Evolutionary conservation across 2,329 filamentous ascomycete species (phyloP).

Genomic region (Apiospora koreana): DNA sequence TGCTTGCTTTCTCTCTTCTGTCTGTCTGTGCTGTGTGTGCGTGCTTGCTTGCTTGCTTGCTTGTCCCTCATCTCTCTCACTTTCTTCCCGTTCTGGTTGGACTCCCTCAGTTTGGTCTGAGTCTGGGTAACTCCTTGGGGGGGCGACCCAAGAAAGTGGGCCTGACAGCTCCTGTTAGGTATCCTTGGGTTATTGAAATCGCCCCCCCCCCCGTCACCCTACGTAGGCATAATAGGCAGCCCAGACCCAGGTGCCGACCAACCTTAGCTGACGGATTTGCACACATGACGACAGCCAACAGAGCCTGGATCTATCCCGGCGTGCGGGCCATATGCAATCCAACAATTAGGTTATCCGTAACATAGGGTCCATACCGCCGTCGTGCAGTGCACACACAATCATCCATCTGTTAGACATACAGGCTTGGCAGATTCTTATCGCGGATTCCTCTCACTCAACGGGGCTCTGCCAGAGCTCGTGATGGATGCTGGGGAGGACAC

Average conservation of each 20-base stretch:
- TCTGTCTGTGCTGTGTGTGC: neutral
- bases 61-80: neutral
- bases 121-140: neutral
- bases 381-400: neutral
- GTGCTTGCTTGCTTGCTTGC: too few species aligned
- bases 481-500: slow-evolving; percentile 5
- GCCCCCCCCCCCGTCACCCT: neutral
- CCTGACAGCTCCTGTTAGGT: slow-evolving; percentile 7
- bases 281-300: slow-evolving; percentile 8
- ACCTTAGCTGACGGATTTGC: neutral
- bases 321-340: neutral
- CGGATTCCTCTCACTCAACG: neutral
- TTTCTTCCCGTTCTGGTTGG: neutral
- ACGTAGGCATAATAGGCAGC: neutral
- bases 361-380: neutral
- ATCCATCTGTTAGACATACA: neutral
- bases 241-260: slow-evolving; percentile 6
- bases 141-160: slow-evolving; percentile 2
- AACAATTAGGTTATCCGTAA: neutral
- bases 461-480: neutral
- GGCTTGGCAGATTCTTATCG: slow-evolving; percentile 1
- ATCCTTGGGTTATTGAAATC: slow-evolving; percentile 1
- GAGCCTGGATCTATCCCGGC: neutral
- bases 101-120: neutral
- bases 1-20: neutral